phyloP scores from a whole-genome alignment of 1,284 basidiomycete species.

The Psilocybe mexicana region DNA sequence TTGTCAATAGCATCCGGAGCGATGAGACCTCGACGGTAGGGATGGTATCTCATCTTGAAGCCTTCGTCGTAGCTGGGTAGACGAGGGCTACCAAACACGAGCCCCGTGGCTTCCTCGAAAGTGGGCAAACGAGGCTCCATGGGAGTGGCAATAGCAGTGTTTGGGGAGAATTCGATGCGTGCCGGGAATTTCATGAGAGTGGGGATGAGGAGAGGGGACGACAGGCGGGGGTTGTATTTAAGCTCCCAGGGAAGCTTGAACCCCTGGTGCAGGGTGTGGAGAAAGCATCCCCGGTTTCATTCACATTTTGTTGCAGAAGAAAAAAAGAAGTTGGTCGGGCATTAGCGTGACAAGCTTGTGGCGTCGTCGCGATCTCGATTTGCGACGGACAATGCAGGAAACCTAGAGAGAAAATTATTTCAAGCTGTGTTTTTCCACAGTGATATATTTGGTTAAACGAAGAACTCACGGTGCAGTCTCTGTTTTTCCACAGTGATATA shows the following conservation, averaged over 20 bases:
- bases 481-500: background rate
- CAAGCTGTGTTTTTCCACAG: background rate
- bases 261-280: background rate
- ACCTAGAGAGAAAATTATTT: background rate
- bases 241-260: background rate
- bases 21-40: conserved; percentile 6
- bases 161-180: background rate
- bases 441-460: background rate
- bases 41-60: conserved; percentile 9
- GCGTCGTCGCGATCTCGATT: conserved; percentile 1
- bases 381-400: background rate
- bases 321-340: background rate
- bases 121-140: conserved; percentile 4
- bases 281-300: background rate
- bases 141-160: background rate
- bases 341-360: conserved; percentile 2
- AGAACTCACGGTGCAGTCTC: background rate
- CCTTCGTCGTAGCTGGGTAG: conserved; percentile 15
- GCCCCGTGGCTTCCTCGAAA: conserved; percentile 12
- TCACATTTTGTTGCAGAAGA: background rate
- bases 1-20: background rate
- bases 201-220: background rate
- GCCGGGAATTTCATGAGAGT: background rate
- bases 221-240: background rate
- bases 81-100: background rate